Evolutionary conservation across 306 rosid genomes (phyloP), one percentile per base, ranked within the genome.

Genomic region (Gillenia trifoliata): DNA sequence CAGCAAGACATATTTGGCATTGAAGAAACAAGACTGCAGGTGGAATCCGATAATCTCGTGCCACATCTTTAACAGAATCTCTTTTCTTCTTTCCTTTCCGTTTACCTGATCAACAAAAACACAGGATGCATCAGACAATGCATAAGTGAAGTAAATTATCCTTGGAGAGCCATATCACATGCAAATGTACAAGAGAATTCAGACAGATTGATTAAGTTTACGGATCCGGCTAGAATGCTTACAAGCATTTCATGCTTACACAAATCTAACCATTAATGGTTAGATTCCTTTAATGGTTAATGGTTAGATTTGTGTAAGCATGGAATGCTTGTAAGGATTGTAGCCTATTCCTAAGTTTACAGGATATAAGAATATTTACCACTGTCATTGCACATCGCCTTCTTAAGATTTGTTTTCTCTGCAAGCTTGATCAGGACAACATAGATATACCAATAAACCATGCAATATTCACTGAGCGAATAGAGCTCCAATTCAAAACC

Each of bases 401-500:
- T 71, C 81, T 89, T 89, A 57, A 91, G 79, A 87, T 87, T 93
- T 74, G 81, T 90, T 79, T 89, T 93, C 85, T 93, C 97, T 3
- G 86, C 86, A 34, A 87, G 92, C 87, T 91, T 93, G 86, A 88
- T 80, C 83, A 87, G 78, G 73, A 89, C 88, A 79, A 83, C 87
- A 79, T 90, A 83, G 38, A 91, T 85, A 68, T 93, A 91, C 98
- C 98, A 93, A 81, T 93, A 93, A 49, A 90, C 96, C 98, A 93
- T 93, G 87, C 96, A 91, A 85, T 91, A 93, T 80, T 93, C 96
- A 85, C 90, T 85, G n/a, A 85, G 79, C 23, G 97, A 85, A 76
- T 93, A 93, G 30, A 93, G 94, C 79, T 93, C 96, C 84, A 93
- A 75, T 70, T 93, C 98, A 75, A 93, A 93, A 77, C 98, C 98